Evolutionary conservation across 352 stramenopile species (phyloP).

Genomic region (Phytophthora sp.): DNA sequence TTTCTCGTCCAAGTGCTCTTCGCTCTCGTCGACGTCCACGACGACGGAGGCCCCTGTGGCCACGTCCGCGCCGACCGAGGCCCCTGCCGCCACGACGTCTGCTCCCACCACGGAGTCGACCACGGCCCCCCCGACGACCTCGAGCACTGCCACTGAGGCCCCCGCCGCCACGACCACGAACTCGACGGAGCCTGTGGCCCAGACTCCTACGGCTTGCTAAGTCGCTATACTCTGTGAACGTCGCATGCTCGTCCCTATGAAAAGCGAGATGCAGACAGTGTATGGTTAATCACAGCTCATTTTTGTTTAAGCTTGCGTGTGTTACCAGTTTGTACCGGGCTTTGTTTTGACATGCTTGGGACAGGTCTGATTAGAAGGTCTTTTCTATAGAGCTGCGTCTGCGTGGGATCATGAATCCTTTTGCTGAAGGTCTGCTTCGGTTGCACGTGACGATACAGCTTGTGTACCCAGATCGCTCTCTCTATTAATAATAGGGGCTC

Average conservation of each 20-base stretch:
- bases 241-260: background rate
- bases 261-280: background rate
- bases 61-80: constrained; percentile 10
- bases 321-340: background rate
- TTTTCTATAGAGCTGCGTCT: no score
- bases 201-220: constrained; percentile 27
- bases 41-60: constrained; percentile 12
- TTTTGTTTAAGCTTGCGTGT: constrained; percentile 9
- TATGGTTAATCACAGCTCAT: constrained; percentile 21
- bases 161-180: constrained; percentile 19
- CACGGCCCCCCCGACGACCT: background rate
- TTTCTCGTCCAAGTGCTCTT: constrained; percentile 33
- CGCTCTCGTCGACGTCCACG: constrained; percentile 10
- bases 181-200: constrained; percentile 16
- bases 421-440: no score
- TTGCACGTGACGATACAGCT: no score
- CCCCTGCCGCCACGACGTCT: background rate
- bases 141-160: constrained; percentile 10
- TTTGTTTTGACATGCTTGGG: background rate
- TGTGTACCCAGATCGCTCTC: no score
- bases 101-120: constrained; percentile 5
- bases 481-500: no score
- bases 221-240: background rate
- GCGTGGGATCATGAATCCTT: no score
- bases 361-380: background rate